Base-by-base conservation (phyloP, 352 stramenopile species). In the Albugo candida region DNA sequence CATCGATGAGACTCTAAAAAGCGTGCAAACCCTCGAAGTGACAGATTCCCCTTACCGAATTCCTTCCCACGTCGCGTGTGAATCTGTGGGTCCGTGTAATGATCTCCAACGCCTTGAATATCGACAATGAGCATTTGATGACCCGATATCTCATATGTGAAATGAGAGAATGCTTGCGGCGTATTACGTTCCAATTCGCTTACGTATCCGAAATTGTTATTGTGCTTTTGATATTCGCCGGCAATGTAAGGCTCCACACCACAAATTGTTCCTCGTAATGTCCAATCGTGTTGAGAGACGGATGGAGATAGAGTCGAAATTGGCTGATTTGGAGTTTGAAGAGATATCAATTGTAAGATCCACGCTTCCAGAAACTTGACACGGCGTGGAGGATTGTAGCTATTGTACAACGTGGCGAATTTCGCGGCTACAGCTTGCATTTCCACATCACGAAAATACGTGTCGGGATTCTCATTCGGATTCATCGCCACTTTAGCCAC, bases 1-100 rank as follows among this genome's bases (percentile, higher is more conserved):
- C 78, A 91, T 21, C 72, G 66, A 48, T 91, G 78, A 0, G 74
- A 83, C 4, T 48, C 69, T 38, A 86, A 45, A 35, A 89, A 89
- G 21, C 68, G 66, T 37, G 79, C 60, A 54, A 89, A 81, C 13
- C 76, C 76, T 19, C 68, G 67, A 0, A 78, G 36, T 5, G 73
- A 53, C 24, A 89, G 50, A 40, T 89, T 89, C 2, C 76, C 76
- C 43, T 89, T 89, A 40, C 76, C 76, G 59, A 89, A 89, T 39
- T 86, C 71, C 41, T 83, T 81, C n/a, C 70, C 71, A 8, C 64
- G 59, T 17, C 64, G 60, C 0, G 78, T 92, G 31, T 95, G 73
- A 12, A 97, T 91, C 61, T 97, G 89, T 11, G 89, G 89, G 59
- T 97, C 89, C n/a, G 89, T 97, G 61, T 94, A 97, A 10, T 96